These are phyloP conservation scores for Diaporthe aspalathi DNA, from an alignment of 2,329 filamentous ascomycete genomes.

Conservation along the genomic window DNA sequence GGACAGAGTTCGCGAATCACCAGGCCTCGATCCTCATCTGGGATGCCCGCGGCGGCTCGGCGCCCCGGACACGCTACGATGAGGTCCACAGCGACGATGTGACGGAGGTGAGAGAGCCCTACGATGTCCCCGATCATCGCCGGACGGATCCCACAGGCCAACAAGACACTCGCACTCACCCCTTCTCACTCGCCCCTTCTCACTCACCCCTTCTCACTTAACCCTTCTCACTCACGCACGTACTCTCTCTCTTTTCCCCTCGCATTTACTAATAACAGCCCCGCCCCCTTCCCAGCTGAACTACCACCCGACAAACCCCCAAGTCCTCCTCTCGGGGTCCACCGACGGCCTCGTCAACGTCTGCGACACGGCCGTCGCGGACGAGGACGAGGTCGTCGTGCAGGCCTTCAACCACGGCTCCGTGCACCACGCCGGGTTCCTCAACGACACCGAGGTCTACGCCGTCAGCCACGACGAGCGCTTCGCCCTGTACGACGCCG, in stretches of 20 bases:
- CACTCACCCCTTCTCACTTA: too few relatives aligned
- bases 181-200: too few relatives aligned
- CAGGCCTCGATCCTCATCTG: constrained; percentile 71
- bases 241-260: too few relatives aligned
- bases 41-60: constrained; percentile 66
- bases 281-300: constrained; percentile 57
- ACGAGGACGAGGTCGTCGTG: constrained; percentile 82
- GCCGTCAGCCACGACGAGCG: constrained; percentile 83
- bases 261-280: not conserved
- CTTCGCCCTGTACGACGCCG: constrained; percentile 77
- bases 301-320: constrained; percentile 70
- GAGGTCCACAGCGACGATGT: constrained; percentile 77
- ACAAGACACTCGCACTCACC: too few relatives aligned
- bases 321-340: constrained; percentile 78
- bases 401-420: constrained; percentile 85
- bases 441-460: constrained; percentile 73
- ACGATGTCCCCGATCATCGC: not conserved
- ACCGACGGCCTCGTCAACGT: constrained; percentile 85
- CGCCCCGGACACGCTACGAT: constrained; percentile 65
- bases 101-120: constrained; percentile 60
- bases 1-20: constrained; percentile 77
- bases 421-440: constrained; percentile 79
- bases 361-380: constrained; percentile 75
- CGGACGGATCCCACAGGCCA: too few relatives aligned
- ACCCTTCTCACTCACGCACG: not conserved